Base-by-base conservation (phyloP, 2,329 filamentous ascomycete genomes). In the Septoria linicola region DNA sequence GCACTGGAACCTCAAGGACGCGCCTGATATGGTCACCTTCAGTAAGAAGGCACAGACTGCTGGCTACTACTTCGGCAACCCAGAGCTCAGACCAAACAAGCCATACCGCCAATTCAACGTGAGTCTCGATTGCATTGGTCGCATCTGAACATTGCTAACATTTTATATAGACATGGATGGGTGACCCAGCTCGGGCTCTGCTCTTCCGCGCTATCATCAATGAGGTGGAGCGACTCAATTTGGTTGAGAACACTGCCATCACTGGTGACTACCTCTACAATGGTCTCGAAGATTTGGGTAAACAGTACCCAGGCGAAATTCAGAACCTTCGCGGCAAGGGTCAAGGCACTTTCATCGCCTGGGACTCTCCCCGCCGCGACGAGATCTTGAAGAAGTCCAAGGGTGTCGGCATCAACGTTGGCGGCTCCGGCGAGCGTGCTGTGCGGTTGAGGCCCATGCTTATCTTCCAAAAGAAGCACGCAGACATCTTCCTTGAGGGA, bases 31-130 rank as follows among this genome's bases (percentile, higher is more conserved):
- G 78, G 90, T 96, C 37, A 96, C 90, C 52, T 96, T 96, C 76
- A 88, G 83, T 67, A 96, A 96, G 79, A 96, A 96, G 79, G 91
- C 90, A 2, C 90, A 96, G 75, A 88, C 90, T 1, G 90, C 91
- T 5, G 90, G 90, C 27, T 96, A 92, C 80, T 96, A 93, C 79
- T 96, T 84, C 68, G 86, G 86, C 55, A 85, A 93, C 78, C 80
- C 82, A 8, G 83, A 82, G 35, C 79, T 96, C 61, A 80, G 88
- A 10, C 90, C 90, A 57, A 95, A 95, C 78, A 91, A 91, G 80
- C 87, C 91, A 4, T 96, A 95, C 78, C 85, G 90, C 56, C 90
- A 96, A 74, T 96, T 96, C 80, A 96, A 96, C 79, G 61, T 62
- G 44, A 61, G 60, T 54, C 16, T 17, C 11, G 13, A 1, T 8